These are phyloP conservation scores for Phalaenopsis aphrodite DNA, from an alignment of 106 monocot species.

Conservation along the genomic window DNA sequence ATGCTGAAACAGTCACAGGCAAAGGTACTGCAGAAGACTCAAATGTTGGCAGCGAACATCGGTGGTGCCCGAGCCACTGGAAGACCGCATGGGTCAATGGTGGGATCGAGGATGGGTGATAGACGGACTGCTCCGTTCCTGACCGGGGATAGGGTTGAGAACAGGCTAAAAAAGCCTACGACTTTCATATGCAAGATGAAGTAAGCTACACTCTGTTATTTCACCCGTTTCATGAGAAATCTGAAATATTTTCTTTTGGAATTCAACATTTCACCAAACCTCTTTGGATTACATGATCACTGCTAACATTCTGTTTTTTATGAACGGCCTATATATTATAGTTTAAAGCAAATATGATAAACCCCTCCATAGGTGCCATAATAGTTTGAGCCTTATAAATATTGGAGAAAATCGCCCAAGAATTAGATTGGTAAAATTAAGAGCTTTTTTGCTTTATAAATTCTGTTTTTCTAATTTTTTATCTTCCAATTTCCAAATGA, in stretches of 20 bases:
- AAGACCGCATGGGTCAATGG: conserved; percentile 40
- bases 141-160: conserved; percentile 64
- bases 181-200: conserved; percentile 94
- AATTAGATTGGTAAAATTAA: neutral
- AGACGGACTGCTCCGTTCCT: conserved; percentile 32
- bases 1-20: conserved; percentile 77
- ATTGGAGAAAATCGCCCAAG: neutral
- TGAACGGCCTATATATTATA: neutral
- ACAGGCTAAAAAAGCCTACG: conserved; percentile 85
- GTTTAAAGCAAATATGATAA: neutral
- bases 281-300: neutral
- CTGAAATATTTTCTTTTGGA: neutral
- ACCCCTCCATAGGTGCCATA: neutral
- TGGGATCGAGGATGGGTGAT: conserved; percentile 43
- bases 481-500: neutral
- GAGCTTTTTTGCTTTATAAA: neutral
- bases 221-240: neutral
- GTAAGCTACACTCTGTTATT: conserved; percentile 26
- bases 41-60: conserved; percentile 23
- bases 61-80: conserved; percentile 5
- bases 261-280: neutral
- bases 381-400: neutral
- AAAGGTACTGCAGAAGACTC: conserved; percentile 60
- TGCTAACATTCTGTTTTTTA: neutral
- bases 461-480: neutral